Evolutionary conservation across 2,329 filamentous ascomycete genomes (phyloP).

Genomic region (Ophiostoma populinum): DNA sequence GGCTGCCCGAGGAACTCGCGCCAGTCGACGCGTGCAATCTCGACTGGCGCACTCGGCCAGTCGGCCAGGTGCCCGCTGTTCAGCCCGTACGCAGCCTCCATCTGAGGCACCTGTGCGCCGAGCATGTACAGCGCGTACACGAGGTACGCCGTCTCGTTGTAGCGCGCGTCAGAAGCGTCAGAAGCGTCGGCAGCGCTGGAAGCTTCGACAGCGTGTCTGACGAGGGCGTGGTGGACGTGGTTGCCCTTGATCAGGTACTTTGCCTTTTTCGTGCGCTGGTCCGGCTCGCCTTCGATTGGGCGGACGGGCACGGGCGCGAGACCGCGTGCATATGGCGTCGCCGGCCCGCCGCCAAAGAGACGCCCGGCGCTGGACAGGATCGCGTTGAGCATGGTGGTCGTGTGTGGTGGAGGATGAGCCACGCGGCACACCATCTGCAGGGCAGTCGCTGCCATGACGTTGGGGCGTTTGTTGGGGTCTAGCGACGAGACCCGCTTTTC

Average conservation of each 20-base stretch:
- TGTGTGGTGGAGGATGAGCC: too few species aligned
- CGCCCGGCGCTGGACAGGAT: slow-evolving; percentile 15
- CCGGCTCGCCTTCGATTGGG: slow-evolving; percentile 61
- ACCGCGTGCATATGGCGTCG: slow-evolving; percentile 24
- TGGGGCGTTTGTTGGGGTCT: slow-evolving; percentile 1
- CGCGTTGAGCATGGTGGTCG: too few species aligned
- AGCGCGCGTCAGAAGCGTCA: slow-evolving; percentile 25
- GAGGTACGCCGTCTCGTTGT: slow-evolving; percentile 74
- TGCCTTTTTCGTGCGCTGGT: slow-evolving; percentile 64
- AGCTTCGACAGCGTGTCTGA: slow-evolving; percentile 20
- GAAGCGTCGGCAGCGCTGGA: neutral
- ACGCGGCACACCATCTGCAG: too few species aligned
- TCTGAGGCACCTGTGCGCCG: slow-evolving; percentile 53
- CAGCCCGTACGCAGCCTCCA: slow-evolving; percentile 67
- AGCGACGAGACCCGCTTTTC: neutral
- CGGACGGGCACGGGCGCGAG: slow-evolving; percentile 57
- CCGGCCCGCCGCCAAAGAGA: slow-evolving; percentile 11
- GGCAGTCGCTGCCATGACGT: too few species aligned
- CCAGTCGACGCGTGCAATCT: slow-evolving; percentile 76
- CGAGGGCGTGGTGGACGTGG: slow-evolving; percentile 75
- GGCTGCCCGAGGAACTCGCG: slow-evolving; percentile 63
- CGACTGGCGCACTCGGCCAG: slow-evolving; percentile 71
- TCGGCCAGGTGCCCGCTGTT: slow-evolving; percentile 55
- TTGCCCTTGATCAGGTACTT: slow-evolving; percentile 87
- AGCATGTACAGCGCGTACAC: slow-evolving; percentile 75